Evolutionary conservation across 371 early-diverging fungal species (phyloP), one percentile per base, ranked within the genome.

Genomic region (Haplosporangium sp.): DNA sequence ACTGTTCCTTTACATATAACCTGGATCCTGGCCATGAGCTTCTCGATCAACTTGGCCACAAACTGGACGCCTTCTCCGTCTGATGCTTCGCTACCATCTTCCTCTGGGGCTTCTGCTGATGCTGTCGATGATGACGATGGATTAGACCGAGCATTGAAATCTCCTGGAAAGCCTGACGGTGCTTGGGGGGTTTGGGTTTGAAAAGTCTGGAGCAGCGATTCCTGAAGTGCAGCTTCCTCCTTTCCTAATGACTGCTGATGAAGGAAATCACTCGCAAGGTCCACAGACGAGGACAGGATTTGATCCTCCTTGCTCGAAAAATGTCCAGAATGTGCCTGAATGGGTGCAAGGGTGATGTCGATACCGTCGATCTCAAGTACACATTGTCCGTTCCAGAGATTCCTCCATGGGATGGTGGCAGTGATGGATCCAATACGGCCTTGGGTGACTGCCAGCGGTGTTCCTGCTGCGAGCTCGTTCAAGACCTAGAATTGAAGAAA

Each of bases 201-300:
- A 36, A 87, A 71, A 5, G 90, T 86, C 41, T 88, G 85, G 48
- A 86, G 83, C 12, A 90, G 83, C 8, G 89, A 87, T 67, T 86
- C 82, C 47, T 83, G 83, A 16, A 90, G 77, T 42, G 85, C 86
- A 50, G 84, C 83, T 10, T 84, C 85, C 57, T 90, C 87, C 23
- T 87, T 86, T 18, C 79, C 81, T 46, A 85, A 74, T 21, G 87
- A 81, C 64, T 93, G 93, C 37, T 88, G 87, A 29, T 90, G 85
- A 54, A 95, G 65, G 77, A 96, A 95, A 77, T 93, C 94, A 40
- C 91, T 95, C 11, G 96, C 96, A 64, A 96, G 91, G 70, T 92
- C 93, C 14, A 95, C 81, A 0, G 95, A 95, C n/a, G 94, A 92
- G 0, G 94, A 90, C 69, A 95, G 70, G 47, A 94, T 85, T 23